A percentile compares a stretch with the other conserved stretches of the same genome.
Conservation (phyloP, 352 stramenopile species). For the Paralagenidium karlingii region DNA sequence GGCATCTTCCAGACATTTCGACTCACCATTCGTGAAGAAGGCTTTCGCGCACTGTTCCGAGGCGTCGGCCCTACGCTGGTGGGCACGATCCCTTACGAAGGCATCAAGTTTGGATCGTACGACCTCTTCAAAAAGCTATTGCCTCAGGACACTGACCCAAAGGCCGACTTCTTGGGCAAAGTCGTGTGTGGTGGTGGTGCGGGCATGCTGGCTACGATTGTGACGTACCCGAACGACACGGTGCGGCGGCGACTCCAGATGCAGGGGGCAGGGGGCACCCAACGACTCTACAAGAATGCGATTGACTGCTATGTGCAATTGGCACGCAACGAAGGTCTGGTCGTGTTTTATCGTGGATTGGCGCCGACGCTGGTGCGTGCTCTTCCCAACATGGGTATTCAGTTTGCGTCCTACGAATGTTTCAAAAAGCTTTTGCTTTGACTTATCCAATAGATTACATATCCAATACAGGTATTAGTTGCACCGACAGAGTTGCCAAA, state of each 20-base stretch:
- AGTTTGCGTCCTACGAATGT: slow-evolving; percentile 80
- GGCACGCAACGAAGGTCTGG: slow-evolving; percentile 41
- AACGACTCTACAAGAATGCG: slow-evolving; percentile 51
- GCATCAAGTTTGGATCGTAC: slow-evolving; percentile 74
- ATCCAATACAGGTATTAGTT: no score
- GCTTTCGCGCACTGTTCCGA: slow-evolving; percentile 43
- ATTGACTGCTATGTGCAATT: slow-evolving; percentile 70
- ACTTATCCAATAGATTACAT: no score
- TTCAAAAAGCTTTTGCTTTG: slow-evolving; percentile 32
- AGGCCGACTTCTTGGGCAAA: slow-evolving; percentile 42
- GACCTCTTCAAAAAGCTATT: slow-evolving; percentile 48
- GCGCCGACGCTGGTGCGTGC: slow-evolving; percentile 67
- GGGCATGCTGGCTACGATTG: slow-evolving; percentile 70
- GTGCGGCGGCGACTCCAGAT: slow-evolving; percentile 77
- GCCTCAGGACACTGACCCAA: slow-evolving; percentile 39
- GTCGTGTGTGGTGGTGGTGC: slow-evolving; percentile 66
- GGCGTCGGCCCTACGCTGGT: slow-evolving; percentile 58
- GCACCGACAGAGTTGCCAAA: no score
- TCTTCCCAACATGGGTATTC: slow-evolving; percentile 80
- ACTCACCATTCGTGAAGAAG: slow-evolving; percentile 59
- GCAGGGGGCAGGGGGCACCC: slow-evolving; percentile 54
- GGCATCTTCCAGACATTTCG: slow-evolving; percentile 59
- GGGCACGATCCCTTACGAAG: slow-evolving; percentile 65
- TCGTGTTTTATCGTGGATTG: slow-evolving; percentile 62
- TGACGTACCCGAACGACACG: slow-evolving; percentile 85